These are phyloP conservation scores for Penicillium egyptiacum DNA, from an alignment of 495 filamentous ascomycete species.

Conservation along the genomic window DNA sequence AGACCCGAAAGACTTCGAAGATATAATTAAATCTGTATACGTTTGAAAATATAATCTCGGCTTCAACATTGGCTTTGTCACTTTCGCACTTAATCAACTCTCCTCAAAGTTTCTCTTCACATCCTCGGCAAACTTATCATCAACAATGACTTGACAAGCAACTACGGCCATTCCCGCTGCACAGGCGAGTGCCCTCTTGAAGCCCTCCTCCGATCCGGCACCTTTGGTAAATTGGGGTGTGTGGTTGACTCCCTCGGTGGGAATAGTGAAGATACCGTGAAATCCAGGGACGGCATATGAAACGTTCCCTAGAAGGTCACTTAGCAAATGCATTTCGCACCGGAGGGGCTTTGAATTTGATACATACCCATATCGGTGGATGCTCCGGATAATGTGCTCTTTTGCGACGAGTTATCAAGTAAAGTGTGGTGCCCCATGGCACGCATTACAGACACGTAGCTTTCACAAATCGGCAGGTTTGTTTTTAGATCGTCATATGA, in stretches of 20 bases:
- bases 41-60: too few species aligned
- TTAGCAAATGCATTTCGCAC: slow-evolving; percentile 12
- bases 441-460: slow-evolving; percentile 53
- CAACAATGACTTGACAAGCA: slow-evolving; percentile 49
- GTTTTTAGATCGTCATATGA: slow-evolving; percentile 56
- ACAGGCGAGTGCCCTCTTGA: slow-evolving; percentile 47
- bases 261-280: slow-evolving; percentile 57
- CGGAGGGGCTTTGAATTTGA: background rate
- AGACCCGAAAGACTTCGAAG: background rate
- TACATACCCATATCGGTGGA: slow-evolving; percentile 45
- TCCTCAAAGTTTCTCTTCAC: slow-evolving; percentile 33
- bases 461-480: slow-evolving; percentile 50
- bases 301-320: slow-evolving; percentile 50
- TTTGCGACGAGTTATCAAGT: slow-evolving; percentile 43
- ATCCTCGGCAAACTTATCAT: slow-evolving; percentile 38
- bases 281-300: slow-evolving; percentile 58
- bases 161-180: slow-evolving; percentile 60
- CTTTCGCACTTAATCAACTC: slow-evolving; percentile 5
- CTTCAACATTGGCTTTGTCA: background rate
- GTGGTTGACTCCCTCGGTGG: slow-evolving; percentile 53
- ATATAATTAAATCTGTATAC: background rate
- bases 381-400: slow-evolving; percentile 24
- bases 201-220: slow-evolving; percentile 51
- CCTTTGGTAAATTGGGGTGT: slow-evolving; percentile 55
- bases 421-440: slow-evolving; percentile 45